Percentiles rank a stretch among this genome's conserved stretches.
Evolutionary conservation across 805 yeast species (phyloP).

Genomic region (Vanderwaltozyma yarrowii): DNA sequence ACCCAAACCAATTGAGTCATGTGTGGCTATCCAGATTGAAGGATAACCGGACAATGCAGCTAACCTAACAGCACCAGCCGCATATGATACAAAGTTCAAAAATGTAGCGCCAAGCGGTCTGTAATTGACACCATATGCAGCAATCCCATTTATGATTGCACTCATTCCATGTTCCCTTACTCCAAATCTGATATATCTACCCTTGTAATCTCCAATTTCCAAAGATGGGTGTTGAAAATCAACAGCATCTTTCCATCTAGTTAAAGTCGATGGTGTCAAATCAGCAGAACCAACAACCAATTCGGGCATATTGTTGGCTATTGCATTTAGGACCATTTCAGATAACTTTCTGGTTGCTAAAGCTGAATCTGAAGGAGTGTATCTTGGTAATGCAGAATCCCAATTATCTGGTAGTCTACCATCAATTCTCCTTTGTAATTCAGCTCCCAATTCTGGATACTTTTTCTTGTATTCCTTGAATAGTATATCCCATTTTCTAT

Average conservation of each 20-base stretch:
- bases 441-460: constrained; percentile 73
- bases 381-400: constrained; percentile 68
- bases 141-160: constrained; percentile 94
- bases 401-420: constrained; percentile 77
- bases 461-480: constrained; percentile 51
- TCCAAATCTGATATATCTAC: constrained; percentile 95
- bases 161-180: constrained; percentile 99
- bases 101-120: constrained; percentile 95
- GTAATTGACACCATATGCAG: constrained; percentile 79
- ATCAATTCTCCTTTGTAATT: constrained; percentile 65
- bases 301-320: constrained; percentile 68
- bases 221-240: constrained; percentile 88
- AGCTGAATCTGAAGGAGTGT: constrained; percentile 68
- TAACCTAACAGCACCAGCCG: constrained; percentile 79
- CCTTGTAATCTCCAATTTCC: constrained; percentile 73
- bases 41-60: constrained; percentile 79
- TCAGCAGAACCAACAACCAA: constrained; percentile 97
- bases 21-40: constrained; percentile 81
- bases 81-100: constrained; percentile 85
- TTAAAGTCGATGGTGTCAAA: constrained; percentile 92
- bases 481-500: constrained; percentile 64
- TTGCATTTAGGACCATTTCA: constrained; percentile 59
- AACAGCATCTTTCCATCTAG: constrained; percentile 72
- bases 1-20: constrained; percentile 84
- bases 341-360: constrained; percentile 93